Percentiles rank a stretch among this genome's conserved stretches.
phyloP scores from a whole-genome alignment of 805 yeast species.

The Pichia kluyveri region DNA sequence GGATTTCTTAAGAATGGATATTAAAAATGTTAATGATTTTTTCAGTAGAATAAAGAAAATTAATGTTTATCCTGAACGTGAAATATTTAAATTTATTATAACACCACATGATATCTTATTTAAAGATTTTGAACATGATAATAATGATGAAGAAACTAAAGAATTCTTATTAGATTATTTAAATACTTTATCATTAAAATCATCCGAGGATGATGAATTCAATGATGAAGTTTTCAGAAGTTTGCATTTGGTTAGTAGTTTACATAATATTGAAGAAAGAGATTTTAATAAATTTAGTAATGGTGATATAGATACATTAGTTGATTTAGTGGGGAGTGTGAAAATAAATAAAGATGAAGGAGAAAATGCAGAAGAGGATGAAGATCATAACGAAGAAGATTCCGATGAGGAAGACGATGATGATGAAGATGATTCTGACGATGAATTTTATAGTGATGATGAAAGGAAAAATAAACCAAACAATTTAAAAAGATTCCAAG shows the following conservation, averaged over 20 bases:
- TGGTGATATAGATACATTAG: constrained; percentile 75
- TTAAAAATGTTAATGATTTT: constrained; percentile 87
- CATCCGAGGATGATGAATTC: constrained; percentile 39
- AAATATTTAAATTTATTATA: constrained; percentile 69
- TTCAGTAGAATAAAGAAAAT: constrained; percentile 66
- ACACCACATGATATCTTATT: constrained; percentile 10
- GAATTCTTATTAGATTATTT: constrained; percentile 34
- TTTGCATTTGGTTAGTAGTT: constrained; percentile 63
- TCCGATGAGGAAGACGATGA: constrained; percentile 23
- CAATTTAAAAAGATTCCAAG: constrained; percentile 71
- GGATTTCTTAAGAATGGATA: constrained; percentile 95
- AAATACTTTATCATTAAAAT: constrained; percentile 48
- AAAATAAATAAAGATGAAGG: constrained; percentile 9
- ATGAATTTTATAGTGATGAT: constrained; percentile 23
- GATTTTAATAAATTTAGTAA: constrained; percentile 73
- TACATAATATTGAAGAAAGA: constrained; percentile 81
- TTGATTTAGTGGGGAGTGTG: constrained; percentile 45
- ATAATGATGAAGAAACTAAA: constrained; percentile 29
- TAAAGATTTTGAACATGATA: constrained; percentile 16
- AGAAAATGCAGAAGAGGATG: constrained; percentile 20
- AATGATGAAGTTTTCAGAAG: constrained; percentile 88
- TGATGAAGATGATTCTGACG: constrained; percentile 16
- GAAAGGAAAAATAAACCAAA: constrained; percentile 21
- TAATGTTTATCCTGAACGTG: constrained; percentile 70
- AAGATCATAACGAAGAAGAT: constrained; percentile 15